Conservation (phyloP, 2,329 filamentous ascomycete genomes). For the Dendrostoma leiphaemia region DNA sequence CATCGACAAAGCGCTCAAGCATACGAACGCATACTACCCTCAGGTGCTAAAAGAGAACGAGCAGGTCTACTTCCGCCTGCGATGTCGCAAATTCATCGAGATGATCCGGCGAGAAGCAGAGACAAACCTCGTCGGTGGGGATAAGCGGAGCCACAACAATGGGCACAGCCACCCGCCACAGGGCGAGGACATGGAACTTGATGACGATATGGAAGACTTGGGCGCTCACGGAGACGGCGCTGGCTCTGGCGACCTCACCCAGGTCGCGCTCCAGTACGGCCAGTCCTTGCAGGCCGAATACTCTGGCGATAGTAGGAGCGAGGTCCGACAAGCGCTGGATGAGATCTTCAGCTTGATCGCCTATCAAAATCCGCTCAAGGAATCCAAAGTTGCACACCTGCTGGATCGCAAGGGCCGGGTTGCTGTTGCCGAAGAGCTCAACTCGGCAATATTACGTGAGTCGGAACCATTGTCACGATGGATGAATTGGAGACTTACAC, state of each 20-base stretch:
- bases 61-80: slow-evolving; percentile 82
- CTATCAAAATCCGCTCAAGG: slow-evolving; percentile 77
- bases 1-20: slow-evolving; percentile 84
- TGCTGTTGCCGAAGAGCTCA: slow-evolving; percentile 86
- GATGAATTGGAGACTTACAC: too few relatives aligned
- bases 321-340: slow-evolving; percentile 70
- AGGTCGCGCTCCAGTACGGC: slow-evolving; percentile 75
- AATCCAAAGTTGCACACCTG: slow-evolving; percentile 71
- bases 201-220: slow-evolving; percentile 46
- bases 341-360: slow-evolving; percentile 89
- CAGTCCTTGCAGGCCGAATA: slow-evolving; percentile 77
- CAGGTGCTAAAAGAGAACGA: slow-evolving; percentile 76
- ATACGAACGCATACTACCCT: slow-evolving; percentile 76
- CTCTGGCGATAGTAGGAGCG: slow-evolving; percentile 64
- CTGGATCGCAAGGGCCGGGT: slow-evolving; percentile 73
- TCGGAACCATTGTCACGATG: slow-evolving; percentile 19
- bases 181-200: slow-evolving; percentile 55
- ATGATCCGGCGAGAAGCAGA: slow-evolving; percentile 80
- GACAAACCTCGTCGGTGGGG: slow-evolving; percentile 48
- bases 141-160: slow-evolving; percentile 38
- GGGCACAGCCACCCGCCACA: slow-evolving; percentile 41
- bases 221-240: slow-evolving; percentile 24
- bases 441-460: slow-evolving; percentile 86
- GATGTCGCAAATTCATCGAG: slow-evolving; percentile 91
- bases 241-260: slow-evolving; percentile 46